Conservation (phyloP, 2,329 filamentous ascomycete species). For the Fonsecaea pedrosoi region DNA sequence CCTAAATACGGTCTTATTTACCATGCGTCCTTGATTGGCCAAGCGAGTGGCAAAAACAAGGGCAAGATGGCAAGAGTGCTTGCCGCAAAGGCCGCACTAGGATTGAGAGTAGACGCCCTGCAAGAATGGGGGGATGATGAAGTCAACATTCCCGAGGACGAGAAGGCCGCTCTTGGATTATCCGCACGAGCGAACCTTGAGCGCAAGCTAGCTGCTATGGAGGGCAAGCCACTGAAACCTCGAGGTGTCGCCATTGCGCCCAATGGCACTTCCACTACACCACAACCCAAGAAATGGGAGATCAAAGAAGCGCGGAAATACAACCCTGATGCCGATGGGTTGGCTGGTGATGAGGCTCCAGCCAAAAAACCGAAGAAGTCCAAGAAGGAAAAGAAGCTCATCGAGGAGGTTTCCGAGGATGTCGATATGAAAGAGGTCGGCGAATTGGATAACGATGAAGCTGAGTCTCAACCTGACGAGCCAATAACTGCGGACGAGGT, state of each 20-base stretch:
- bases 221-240: conserved; percentile 86
- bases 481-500: conserved; percentile 52
- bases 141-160: conserved; percentile 75
- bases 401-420: conserved; percentile 50
- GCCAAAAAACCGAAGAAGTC: conserved; percentile 48
- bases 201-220: conserved; percentile 64
- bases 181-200: conserved; percentile 58
- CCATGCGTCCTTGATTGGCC: conserved; percentile 90
- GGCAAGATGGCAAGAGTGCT: conserved; percentile 98
- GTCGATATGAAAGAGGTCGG: conserved; percentile 49
- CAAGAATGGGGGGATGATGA: conserved; percentile 76
- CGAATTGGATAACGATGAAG: conserved; percentile 49
- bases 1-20: conserved; percentile 98
- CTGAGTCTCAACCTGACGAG: conserved; percentile 51
- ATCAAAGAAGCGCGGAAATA: conserved; percentile 94
- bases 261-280: conserved; percentile 67
- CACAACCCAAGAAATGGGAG: conserved; percentile 76
- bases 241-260: conserved; percentile 77
- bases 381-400: conserved; percentile 53
- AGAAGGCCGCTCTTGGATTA: conserved; percentile 81
- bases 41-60: conserved; percentile 98
- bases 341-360: conserved; percentile 71
- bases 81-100: conserved; percentile 89
- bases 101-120: conserved; percentile 89
- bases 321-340: conserved; percentile 89